Conservation (phyloP, 2,329 filamentous ascomycete genomes). For the Phialocephala sp. region DNA sequence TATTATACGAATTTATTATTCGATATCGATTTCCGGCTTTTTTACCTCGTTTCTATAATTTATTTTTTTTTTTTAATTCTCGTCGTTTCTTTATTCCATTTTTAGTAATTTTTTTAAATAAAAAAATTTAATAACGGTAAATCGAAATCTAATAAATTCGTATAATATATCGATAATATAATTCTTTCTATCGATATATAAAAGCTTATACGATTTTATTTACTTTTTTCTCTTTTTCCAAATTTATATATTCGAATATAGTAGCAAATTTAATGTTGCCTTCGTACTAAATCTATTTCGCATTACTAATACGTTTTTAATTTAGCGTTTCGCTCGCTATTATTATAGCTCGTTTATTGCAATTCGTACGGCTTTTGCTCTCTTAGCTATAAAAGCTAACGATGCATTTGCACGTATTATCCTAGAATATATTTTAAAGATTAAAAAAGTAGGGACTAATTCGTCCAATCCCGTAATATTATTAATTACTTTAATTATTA, state of each 20-base stretch:
- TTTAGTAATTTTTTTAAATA: not conserved
- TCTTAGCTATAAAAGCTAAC: too few species aligned
- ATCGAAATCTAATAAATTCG: not conserved
- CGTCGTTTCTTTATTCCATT: too few species aligned
- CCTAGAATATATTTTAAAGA: not conserved
- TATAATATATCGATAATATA: not conserved
- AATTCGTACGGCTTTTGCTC: too few species aligned
- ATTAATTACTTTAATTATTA: not conserved
- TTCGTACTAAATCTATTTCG: not conserved
- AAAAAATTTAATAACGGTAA: not conserved
- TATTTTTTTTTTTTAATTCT: too few species aligned
- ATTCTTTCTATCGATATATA: not conserved
- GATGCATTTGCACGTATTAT: not conserved
- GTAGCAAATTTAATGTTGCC: not conserved
- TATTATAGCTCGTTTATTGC: too few species aligned
- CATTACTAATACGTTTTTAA: not conserved
- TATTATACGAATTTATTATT: too few species aligned
- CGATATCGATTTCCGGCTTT: too few species aligned
- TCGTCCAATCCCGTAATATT: not conserved
- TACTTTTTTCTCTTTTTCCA: not conserved
- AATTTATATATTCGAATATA: not conserved
- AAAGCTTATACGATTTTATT: not conserved
- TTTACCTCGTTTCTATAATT: too few species aligned
- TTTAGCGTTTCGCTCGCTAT: too few species aligned
- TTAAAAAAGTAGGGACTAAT: not conserved